phyloP scores from a whole-genome alignment of 192 early-diverging fungal genomes.

The Umbelopsis isabellina region DNA sequence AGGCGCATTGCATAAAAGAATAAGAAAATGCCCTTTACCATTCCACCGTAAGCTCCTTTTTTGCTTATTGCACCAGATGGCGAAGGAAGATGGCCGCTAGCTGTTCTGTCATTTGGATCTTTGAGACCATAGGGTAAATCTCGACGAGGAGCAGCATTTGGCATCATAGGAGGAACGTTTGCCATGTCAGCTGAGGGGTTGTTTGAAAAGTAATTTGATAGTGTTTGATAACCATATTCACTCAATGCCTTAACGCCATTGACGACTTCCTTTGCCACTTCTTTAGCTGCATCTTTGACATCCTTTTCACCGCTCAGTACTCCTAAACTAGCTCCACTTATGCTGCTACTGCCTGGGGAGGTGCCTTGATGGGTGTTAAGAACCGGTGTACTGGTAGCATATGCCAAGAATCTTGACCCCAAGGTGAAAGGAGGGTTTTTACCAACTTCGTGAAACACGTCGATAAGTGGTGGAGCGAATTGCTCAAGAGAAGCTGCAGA shows the following conservation, averaged over 20 bases:
- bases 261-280: conserved; percentile 80
- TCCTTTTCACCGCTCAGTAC: conserved; percentile 44
- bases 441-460: conserved; percentile 46
- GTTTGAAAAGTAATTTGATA: conserved; percentile 65
- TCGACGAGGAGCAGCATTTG: not conserved
- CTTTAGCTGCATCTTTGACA: conserved; percentile 62
- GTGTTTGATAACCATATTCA: conserved; percentile 63
- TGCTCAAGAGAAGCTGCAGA: conserved; percentile 51
- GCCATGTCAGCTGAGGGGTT: conserved; percentile 23
- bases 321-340: conserved; percentile 29
- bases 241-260: conserved; percentile 77
- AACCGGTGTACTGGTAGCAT: conserved; percentile 62
- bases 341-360: conserved; percentile 12
- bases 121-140: not conserved
- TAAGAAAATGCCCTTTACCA: not conserved
- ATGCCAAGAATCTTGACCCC: conserved; percentile 69
- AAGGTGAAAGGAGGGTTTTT: conserved; percentile 55
- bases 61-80: not conserved
- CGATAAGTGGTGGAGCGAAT: conserved; percentile 45
- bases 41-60: conserved; percentile 2
- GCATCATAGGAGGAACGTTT: conserved; percentile 14
- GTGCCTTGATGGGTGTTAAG: conserved; percentile 24
- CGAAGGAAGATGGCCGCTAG: not conserved
- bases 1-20: not conserved
- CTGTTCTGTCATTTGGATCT: conserved; percentile 1